A percentile compares a stretch with the other conserved stretches of the same genome.
Conservation (phyloP, 2,329 filamentous ascomycete species). For the Rhexocercosporidium sp. region DNA sequence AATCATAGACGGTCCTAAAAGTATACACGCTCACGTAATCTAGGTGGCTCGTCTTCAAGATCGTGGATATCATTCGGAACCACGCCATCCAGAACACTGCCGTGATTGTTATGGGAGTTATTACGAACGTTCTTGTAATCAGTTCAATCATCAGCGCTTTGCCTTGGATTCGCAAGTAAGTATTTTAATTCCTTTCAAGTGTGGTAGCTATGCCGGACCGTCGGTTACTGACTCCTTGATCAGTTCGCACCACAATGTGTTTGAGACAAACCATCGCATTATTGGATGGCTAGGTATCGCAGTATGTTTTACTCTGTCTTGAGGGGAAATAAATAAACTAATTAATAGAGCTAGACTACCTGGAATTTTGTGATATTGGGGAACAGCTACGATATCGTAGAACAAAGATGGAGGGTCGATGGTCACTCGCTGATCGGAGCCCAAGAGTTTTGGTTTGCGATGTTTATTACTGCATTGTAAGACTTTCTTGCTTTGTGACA, state of each 20-base stretch:
- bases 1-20: constrained; percentile 1
- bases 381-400: constrained; percentile 46
- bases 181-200: constrained; percentile 21
- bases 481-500: constrained; percentile 14
- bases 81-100: constrained; percentile 42
- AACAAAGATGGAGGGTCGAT: constrained; percentile 43
- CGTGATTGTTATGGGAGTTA: constrained; percentile 46
- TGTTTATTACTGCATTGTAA: constrained; percentile 49
- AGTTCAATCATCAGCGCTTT: constrained; percentile 48
- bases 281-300: constrained; percentile 49
- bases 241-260: constrained; percentile 48
- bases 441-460: constrained; percentile 50
- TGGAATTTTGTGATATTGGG: constrained; percentile 48
- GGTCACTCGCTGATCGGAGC: constrained; percentile 44
- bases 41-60: constrained; percentile 48
- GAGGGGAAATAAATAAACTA: constrained; percentile 17
- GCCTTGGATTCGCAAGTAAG: constrained; percentile 49
- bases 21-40: not conserved
- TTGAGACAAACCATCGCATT: constrained; percentile 49
- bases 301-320: constrained; percentile 33
- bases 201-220: not conserved
- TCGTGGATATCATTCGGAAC: constrained; percentile 46
- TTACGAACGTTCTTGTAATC: constrained; percentile 46
- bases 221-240: constrained; percentile 24
- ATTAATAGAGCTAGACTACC: constrained; percentile 41